Evolutionary conservation across 78 protist genomes (phyloP).

Genomic region (Cavenderia fasciculata): DNA sequence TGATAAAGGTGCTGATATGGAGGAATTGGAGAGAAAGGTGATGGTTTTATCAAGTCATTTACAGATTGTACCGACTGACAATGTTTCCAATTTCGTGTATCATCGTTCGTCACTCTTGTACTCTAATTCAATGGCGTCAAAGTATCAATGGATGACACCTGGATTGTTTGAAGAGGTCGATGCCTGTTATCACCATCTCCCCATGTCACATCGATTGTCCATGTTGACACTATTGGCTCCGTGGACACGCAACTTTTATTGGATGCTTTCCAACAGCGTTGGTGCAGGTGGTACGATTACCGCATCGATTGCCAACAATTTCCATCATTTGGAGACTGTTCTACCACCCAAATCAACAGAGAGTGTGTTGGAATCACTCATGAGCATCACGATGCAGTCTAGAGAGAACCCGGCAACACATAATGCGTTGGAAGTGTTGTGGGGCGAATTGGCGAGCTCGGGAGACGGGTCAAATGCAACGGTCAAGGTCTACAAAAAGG

Average conservation of each 20-base stretch:
- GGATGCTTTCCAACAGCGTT: slow-evolving; percentile 20
- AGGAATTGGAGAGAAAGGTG: background rate
- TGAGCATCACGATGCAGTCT: slow-evolving; percentile 35
- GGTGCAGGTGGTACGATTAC: slow-evolving; percentile 5
- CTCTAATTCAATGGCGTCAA: slow-evolving; percentile 21
- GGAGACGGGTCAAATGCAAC: slow-evolving; percentile 10
- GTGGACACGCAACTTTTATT: slow-evolving; percentile 61
- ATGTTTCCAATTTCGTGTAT: slow-evolving; percentile 23
- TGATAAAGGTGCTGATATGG: too few species aligned
- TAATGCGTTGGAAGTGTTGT: slow-evolving; percentile 17
- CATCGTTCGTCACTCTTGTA: slow-evolving; percentile 16
- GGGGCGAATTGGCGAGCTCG: slow-evolving; percentile 40
- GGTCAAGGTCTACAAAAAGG: background rate
- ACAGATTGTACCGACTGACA: background rate
- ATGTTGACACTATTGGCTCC: slow-evolving; percentile 45
- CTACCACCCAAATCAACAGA: background rate
- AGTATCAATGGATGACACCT: slow-evolving; percentile 61
- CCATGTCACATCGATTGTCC: slow-evolving; percentile 4
- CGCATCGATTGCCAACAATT: too few species aligned
- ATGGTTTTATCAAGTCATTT: background rate
- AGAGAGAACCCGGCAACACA: background rate
- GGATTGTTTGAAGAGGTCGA: slow-evolving; percentile 42
- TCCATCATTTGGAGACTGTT: too few species aligned
- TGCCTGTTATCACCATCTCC: slow-evolving; percentile 7
- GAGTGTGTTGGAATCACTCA: slow-evolving; percentile 22